These are phyloP conservation scores for Misopates orontium DNA, from an alignment of 257 asterid species.

Conservation along the genomic window DNA sequence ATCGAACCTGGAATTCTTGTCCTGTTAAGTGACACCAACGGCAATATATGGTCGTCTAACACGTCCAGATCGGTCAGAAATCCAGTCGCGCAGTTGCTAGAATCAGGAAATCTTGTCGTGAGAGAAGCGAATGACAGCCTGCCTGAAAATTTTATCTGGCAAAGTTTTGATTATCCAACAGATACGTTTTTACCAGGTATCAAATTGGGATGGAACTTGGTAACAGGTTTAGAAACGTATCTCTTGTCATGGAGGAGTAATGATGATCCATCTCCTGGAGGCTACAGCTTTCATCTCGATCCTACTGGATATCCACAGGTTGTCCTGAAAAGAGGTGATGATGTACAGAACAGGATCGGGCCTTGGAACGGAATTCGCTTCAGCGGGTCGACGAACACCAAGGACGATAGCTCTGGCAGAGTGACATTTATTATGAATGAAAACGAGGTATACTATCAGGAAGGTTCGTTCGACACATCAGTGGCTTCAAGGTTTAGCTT, in stretches of 20 bases:
- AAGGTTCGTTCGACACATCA: conserved; percentile 10
- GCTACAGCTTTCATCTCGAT: background rate
- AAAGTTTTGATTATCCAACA: background rate
- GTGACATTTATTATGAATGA: conserved; percentile 12
- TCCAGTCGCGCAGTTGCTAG: no score
- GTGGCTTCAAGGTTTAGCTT: conserved; percentile 6
- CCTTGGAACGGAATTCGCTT: no score
- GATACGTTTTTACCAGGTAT: background rate
- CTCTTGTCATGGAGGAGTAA: background rate
- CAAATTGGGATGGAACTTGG: conserved; percentile 14
- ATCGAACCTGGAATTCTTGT: conserved; percentile 14
- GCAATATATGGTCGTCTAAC: conserved; percentile 34
- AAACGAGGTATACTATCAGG: conserved; percentile 17
- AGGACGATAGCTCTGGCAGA: conserved; percentile 27
- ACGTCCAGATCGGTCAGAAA: conserved; percentile 19
- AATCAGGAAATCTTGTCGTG: no score
- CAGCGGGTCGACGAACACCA: no score
- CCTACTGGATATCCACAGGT: background rate
- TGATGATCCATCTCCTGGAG: background rate
- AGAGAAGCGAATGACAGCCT: no score
- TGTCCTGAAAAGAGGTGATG: background rate
- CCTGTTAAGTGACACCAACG: conserved; percentile 20
- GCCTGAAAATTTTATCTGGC: conserved; percentile 26
- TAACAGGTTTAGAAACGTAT: conserved; percentile 6
- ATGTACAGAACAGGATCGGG: conserved; percentile 16